Evolutionary conservation across 2,329 filamentous ascomycete genomes (phyloP), one percentile per base, ranked within the genome.

Genomic region (Xylaria sp.): DNA sequence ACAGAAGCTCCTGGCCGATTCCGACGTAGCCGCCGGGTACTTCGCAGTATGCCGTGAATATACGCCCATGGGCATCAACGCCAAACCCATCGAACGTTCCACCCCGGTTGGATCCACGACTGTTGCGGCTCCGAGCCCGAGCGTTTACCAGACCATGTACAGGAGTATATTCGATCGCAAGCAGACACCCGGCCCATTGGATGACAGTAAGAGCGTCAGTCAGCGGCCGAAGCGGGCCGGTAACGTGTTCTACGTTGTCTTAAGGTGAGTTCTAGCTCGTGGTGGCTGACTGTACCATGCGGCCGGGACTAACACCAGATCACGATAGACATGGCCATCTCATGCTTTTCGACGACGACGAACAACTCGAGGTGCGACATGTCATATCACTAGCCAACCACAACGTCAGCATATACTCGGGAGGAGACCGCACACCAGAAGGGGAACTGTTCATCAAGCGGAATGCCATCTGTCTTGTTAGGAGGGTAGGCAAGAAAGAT

Each of bases 121-220:
- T 18, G 90, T 96, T 53, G 89, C 91, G 40, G 85, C 92, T 50
- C 92, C 94, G 65, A 97, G 93, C 77, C 94, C 92, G 65, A 98
- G 95, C 79, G 95, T 99, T 44, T 98, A 98, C 81, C 96, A 98
- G 86, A 92, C 92, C 79, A 98, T 99, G 93, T 99, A 99, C 82
- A 87, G 94, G 78, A 97, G 92, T 79, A 91, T 99, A 70, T 98
- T 99, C 78, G 94, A 97, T 75, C 88, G 95, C 76, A 94, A 91
- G 76, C 85, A 82, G 42, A 74, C 77, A 9, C 73, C 82, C 1
- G 80, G 81, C 1, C 83, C 85, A 1, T 73, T 87, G 64, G 86
- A 88, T 55, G 81, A 82, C 60, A 83, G 80, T 69, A 85, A 81
- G 59, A 80, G 79, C 21, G 78, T 80, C 60, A 88, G 83, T 70